Percentiles rank a stretch among this genome's conserved stretches.
These are phyloP conservation scores for Cyberlindnera veronae DNA, from an alignment of 805 yeast genomes.

Conservation along the genomic window DNA sequence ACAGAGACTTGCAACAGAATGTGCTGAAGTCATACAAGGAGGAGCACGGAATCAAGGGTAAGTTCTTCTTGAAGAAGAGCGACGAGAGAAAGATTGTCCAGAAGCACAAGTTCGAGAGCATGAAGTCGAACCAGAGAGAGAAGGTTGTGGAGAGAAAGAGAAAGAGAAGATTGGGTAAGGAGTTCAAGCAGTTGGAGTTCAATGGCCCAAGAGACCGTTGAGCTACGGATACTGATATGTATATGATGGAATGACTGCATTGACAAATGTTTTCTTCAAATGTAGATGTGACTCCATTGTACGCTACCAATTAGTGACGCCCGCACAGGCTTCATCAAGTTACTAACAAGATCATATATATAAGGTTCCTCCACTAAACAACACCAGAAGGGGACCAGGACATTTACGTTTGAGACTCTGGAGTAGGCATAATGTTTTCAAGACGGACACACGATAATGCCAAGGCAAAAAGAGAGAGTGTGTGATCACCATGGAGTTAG, in stretches of 20 bases:
- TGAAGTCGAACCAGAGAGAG: conserved; percentile 70
- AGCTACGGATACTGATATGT: not conserved
- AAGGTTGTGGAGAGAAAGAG: conserved; percentile 85
- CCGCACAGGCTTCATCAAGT: no score
- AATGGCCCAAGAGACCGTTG: conserved; percentile 20
- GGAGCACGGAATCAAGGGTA: conserved; percentile 47
- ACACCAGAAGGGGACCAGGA: no score
- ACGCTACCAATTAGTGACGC: no score
- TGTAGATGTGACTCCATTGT: no score
- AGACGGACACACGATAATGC: no score
- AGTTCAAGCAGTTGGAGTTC: conserved; percentile 53
- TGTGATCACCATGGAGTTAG: no score
- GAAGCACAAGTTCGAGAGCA: conserved; percentile 70
- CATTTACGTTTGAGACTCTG: no score
- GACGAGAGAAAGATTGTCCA: conserved; percentile 73
- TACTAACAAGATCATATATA: no score
- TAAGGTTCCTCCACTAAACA: no score
- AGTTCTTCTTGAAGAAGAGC: conserved; percentile 59
- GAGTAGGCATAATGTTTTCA: no score
- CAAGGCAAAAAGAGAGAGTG: no score
- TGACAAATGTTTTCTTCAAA: no score
- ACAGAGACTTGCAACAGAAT: conserved; percentile 69
- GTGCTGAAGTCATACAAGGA: conserved; percentile 55
- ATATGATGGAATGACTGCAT: not conserved
- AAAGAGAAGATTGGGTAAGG: conserved; percentile 79